A percentile compares a stretch with the other conserved stretches of the same genome.
These are phyloP conservation scores for Penicillium herquei DNA, from an alignment of 495 filamentous ascomycete genomes.

Conservation along the genomic window DNA sequence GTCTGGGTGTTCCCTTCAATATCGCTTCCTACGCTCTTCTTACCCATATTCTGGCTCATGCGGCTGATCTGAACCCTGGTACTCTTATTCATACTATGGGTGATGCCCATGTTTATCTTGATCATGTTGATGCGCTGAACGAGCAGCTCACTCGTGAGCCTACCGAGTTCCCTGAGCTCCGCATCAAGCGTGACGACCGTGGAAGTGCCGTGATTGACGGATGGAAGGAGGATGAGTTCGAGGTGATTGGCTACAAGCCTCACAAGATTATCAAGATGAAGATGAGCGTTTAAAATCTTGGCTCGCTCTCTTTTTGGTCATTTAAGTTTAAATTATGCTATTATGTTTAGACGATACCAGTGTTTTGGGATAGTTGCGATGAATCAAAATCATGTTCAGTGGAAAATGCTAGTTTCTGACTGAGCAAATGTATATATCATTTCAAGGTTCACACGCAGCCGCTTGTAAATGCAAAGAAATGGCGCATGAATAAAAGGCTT, in stretches of 20 bases:
- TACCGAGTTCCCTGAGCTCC: conserved; percentile 74
- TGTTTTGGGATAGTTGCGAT: not conserved
- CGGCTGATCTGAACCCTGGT: conserved; percentile 76
- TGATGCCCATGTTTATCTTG: conserved; percentile 90
- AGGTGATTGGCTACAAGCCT: conserved; percentile 83
- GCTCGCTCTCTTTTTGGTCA: not conserved
- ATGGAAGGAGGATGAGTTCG: conserved; percentile 86
- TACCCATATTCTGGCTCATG: conserved; percentile 90
- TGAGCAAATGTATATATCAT: not conserved
- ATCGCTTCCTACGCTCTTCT: conserved; percentile 91
- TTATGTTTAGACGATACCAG: conserved; percentile 4
- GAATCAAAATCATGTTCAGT: not conserved
- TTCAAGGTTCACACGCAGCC: not conserved
- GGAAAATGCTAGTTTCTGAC: too few species aligned
- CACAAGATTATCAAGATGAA: conserved; percentile 94
- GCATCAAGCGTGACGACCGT: conserved; percentile 62
- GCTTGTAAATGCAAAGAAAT: conserved; percentile 3
- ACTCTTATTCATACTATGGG: conserved; percentile 92
- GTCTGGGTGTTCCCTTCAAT: conserved; percentile 95
- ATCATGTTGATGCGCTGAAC: conserved; percentile 85
- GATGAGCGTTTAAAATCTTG: conserved; percentile 72
- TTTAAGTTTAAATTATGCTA: not conserved
- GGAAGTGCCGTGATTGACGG: conserved; percentile 66
- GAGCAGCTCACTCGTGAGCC: conserved; percentile 79
- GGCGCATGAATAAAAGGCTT: conserved; percentile 9